phyloP scores from a whole-genome alignment of 2,329 filamentous ascomycete species.

The Fusarium torulosum region DNA sequence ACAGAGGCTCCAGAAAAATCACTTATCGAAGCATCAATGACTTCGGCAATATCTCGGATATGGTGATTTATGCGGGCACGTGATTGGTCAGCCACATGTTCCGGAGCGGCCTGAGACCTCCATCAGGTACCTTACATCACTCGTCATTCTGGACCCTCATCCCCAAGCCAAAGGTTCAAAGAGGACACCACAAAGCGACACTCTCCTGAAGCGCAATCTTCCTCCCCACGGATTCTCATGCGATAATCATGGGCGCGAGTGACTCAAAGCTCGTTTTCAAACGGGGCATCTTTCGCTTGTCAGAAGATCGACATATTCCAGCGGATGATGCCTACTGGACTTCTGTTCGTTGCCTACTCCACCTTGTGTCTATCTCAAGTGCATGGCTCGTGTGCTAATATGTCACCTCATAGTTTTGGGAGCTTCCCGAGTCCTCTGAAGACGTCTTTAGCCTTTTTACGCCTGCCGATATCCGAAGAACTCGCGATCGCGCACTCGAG shows the following conservation, averaged over 20 bases:
- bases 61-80: conserved; percentile 6
- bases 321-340: conserved; percentile 94
- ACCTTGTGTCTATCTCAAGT: conserved; percentile 19
- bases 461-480: conserved; percentile 86
- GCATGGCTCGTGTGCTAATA: conserved; percentile 39
- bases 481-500: conserved; percentile 84
- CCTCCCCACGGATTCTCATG: conserved; percentile 42
- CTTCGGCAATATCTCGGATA: conserved; percentile 37
- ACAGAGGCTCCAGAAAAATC: conserved; percentile 20
- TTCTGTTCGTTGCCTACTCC: conserved; percentile 71
- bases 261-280: conserved; percentile 99
- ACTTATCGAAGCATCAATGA: conserved; percentile 21
- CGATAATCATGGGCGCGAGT: conserved; percentile 85
- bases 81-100: conserved; percentile 34
- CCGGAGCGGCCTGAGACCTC: neutral
- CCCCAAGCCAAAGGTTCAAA: conserved; percentile 14
- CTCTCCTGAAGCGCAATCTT: conserved; percentile 29
- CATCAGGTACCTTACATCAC: conserved; percentile 15
- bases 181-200: conserved; percentile 40
- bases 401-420: conserved; percentile 80
- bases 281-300: conserved; percentile 95
- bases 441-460: conserved; percentile 98
- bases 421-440: conserved; percentile 93
- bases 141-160: conserved; percentile 38
- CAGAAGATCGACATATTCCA: conserved; percentile 89